These are phyloP conservation scores for Buddleja alternifolia DNA, from an alignment of 257 asterid genomes.

Conservation along the genomic window DNA sequence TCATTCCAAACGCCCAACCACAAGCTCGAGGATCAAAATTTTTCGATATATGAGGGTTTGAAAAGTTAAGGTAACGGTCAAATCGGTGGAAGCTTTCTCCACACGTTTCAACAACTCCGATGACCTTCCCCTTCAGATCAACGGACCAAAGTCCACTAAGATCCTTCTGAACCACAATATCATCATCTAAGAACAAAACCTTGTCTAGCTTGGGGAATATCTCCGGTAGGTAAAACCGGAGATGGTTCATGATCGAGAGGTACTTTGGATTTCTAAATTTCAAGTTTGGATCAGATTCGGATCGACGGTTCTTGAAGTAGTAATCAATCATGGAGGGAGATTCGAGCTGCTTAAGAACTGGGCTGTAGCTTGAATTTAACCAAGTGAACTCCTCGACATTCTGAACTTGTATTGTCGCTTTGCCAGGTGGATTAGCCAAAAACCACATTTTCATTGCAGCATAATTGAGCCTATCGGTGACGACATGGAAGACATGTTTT, in stretches of 20 bases:
- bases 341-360: slow-evolving; percentile 53
- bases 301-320: slow-evolving; percentile 50
- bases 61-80: slow-evolving; percentile 60
- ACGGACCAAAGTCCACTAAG: slow-evolving; percentile 52
- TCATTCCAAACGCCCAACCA: slow-evolving; percentile 75
- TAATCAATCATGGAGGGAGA: slow-evolving; percentile 51
- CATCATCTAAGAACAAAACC: slow-evolving; percentile 63
- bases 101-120: slow-evolving; percentile 69
- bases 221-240: slow-evolving; percentile 62
- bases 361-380: slow-evolving; percentile 58
- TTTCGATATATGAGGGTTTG: slow-evolving; percentile 54
- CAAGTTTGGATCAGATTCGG: slow-evolving; percentile 50
- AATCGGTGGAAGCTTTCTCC: slow-evolving; percentile 56
- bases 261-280: slow-evolving; percentile 63
- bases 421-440: slow-evolving; percentile 48
- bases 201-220: slow-evolving; percentile 60
- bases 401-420: slow-evolving; percentile 54
- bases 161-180: slow-evolving; percentile 61
- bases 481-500: slow-evolving; percentile 59
- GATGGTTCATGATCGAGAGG: slow-evolving; percentile 66
- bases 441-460: slow-evolving; percentile 71
- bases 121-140: slow-evolving; percentile 55
- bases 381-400: slow-evolving; percentile 62
- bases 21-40: slow-evolving; percentile 56
- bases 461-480: slow-evolving; percentile 53